Evolutionary conservation across 176 grass and related monocot genomes (phyloP).

Genomic region (Avena insularis): DNA sequence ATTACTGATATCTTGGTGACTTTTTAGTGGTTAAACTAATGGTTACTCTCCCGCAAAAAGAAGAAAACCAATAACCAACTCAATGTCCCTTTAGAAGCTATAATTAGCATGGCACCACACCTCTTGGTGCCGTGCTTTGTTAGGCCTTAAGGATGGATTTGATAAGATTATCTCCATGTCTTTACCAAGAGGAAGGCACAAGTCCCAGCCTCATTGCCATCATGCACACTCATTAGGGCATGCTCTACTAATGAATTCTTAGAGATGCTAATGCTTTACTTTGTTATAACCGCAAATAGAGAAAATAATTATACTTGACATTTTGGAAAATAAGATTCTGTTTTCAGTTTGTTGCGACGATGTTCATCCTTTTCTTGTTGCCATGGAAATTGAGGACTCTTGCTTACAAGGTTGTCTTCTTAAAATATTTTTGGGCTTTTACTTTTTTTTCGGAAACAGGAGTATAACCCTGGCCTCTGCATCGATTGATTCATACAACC

Average conservation of each 20-base stretch:
- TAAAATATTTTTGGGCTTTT: neutral
- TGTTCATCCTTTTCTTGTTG: constrained; percentile 22
- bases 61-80: neutral
- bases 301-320: constrained; percentile 27
- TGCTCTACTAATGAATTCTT: constrained; percentile 35
- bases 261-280: constrained; percentile 36
- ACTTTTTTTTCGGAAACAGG: too few relatives aligned
- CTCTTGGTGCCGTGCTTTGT: constrained; percentile 22
- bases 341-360: neutral
- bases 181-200: constrained; percentile 48
- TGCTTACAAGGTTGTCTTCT: neutral
- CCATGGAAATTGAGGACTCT: too few relatives aligned
- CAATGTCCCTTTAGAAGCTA: neutral
- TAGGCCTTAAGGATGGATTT: constrained; percentile 41
- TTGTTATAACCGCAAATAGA: neutral
- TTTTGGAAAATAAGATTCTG: constrained; percentile 1
- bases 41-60: neutral
- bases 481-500: too few relatives aligned
- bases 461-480: too few relatives aligned
- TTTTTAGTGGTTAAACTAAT: neutral
- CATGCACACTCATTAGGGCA: constrained; percentile 63
- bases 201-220: constrained; percentile 52
- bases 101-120: constrained; percentile 34
- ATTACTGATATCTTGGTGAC: constrained; percentile 45
- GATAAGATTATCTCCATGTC: constrained; percentile 43